Conservation (phyloP, 805 yeast species). For the Yamadazyma phyllophila region DNA sequence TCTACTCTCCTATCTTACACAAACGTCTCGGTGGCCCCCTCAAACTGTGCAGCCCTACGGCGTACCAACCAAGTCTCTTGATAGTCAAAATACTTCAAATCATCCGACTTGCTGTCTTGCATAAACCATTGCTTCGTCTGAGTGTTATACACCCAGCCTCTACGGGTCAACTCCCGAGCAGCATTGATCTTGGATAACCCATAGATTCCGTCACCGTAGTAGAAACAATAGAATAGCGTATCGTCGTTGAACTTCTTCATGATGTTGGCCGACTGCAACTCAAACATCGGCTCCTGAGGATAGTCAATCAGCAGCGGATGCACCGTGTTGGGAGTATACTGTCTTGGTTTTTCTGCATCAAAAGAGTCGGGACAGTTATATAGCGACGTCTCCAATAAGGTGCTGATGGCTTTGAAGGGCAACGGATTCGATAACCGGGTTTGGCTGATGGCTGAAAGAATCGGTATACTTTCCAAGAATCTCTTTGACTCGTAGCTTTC, state of each 20-base stretch:
- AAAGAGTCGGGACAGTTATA: conserved; percentile 91
- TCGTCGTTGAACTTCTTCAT: conserved; percentile 77
- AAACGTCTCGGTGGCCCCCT: conserved; percentile 5
- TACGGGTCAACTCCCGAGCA: conserved; percentile 70
- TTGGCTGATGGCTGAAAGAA: conserved; percentile 30
- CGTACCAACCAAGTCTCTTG: conserved; percentile 56
- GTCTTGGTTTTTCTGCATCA: conserved; percentile 81
- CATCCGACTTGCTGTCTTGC: conserved; percentile 50
- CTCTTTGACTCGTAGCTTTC: conserved; percentile 2
- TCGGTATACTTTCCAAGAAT: conserved; percentile 16
- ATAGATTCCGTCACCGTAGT: conserved; percentile 55
- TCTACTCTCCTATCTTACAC: conserved; percentile 1
- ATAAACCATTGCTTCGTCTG: conserved; percentile 80
- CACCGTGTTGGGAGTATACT: conserved; percentile 73
- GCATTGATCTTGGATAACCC: conserved; percentile 48
- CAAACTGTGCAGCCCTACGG: conserved; percentile 30
- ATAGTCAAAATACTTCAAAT: conserved; percentile 85
- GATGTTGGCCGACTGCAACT: conserved; percentile 56
- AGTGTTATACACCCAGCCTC: conserved; percentile 82
- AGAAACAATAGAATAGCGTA: conserved; percentile 88
- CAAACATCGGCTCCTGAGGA: conserved; percentile 81
- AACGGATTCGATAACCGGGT: conserved; percentile 51
- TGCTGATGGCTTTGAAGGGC: conserved; percentile 51
- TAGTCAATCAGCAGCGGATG: conserved; percentile 88
- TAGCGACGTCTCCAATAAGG: conserved; percentile 71